Evolutionary conservation across 257 asterid species (phyloP).

Genomic region (Schizonepeta tenuifolia): DNA sequence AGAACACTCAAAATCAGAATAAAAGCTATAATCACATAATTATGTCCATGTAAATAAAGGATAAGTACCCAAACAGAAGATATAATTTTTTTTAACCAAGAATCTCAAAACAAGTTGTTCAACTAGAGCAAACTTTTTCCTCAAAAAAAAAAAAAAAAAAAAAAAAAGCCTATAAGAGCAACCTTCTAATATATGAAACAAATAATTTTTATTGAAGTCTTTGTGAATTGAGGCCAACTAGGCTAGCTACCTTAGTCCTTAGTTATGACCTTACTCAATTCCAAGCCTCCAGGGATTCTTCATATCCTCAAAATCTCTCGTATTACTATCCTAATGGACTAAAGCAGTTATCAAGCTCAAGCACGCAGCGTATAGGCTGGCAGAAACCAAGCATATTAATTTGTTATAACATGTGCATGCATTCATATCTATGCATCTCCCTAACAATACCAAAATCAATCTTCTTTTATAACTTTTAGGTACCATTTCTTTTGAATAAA

Average conservation of each 20-base stretch:
- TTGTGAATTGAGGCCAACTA: background rate
- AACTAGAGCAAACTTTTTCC: background rate
- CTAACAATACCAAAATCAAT: background rate
- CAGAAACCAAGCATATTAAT: conserved; percentile 1
- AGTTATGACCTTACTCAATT: background rate
- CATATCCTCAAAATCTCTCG: background rate
- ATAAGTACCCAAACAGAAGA: background rate
- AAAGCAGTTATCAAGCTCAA: conserved; percentile 23
- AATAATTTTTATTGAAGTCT: background rate
- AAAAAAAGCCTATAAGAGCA: conserved; percentile 20
- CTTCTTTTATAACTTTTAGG: conserved; percentile 1
- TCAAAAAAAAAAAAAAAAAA: too few species aligned
- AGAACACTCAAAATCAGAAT: conserved; percentile 11
- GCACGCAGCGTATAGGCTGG: conserved; percentile 7
- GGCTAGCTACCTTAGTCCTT: background rate
- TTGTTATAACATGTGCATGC: conserved; percentile 12
- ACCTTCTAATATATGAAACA: background rate
- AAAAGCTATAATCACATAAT: background rate
- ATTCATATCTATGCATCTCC: background rate
- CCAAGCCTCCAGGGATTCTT: background rate
- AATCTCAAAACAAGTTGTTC: too few species aligned
- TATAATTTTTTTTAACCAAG: background rate
- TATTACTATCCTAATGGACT: background rate
- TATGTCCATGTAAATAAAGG: conserved; percentile 21
- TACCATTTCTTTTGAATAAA: conserved; percentile 1